A percentile compares a stretch with the other conserved stretches of the same genome.
phyloP scores from a whole-genome alignment of 176 grass and related monocot genomes.

The Zizania latifolia region DNA sequence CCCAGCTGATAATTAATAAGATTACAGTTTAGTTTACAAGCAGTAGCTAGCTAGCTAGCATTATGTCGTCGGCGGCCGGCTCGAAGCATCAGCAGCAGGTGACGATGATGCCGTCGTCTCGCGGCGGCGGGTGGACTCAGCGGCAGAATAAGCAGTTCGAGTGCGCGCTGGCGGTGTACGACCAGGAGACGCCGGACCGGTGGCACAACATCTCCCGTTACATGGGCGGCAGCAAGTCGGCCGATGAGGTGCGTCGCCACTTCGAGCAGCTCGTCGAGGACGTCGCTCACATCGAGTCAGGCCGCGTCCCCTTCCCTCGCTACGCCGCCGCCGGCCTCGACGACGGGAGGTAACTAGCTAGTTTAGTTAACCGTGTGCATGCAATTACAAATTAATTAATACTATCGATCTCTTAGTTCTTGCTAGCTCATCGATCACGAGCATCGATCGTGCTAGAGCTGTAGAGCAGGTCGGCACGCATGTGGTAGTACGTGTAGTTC shows the following conservation, averaged over 20 bases:
- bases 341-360: not conserved
- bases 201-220: conserved; percentile 58
- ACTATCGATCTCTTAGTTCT: too few species aligned
- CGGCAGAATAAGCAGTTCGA: conserved; percentile 74
- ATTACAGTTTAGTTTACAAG: not conserved
- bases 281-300: conserved; percentile 54
- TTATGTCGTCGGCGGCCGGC: conserved; percentile 7
- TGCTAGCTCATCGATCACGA: too few species aligned
- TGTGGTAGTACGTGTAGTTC: not conserved
- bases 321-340: not conserved
- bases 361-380: too few species aligned
- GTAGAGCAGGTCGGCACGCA: not conserved
- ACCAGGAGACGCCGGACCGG: conserved; percentile 56
- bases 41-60: not conserved
- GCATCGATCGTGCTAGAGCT: too few species aligned
- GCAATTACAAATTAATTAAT: too few species aligned
- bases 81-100: not conserved
- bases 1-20: too few species aligned
- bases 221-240: conserved; percentile 56
- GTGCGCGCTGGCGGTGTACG: conserved; percentile 65
- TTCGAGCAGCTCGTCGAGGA: conserved; percentile 57
- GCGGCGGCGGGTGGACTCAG: conserved; percentile 40
- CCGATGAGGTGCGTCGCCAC: conserved; percentile 64
- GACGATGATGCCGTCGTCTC: not conserved
- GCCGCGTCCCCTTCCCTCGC: conserved; percentile 32